phyloP scores from a whole-genome alignment of 2,329 filamentous ascomycete species.

The Paracorniculantispora psalliotae region DNA sequence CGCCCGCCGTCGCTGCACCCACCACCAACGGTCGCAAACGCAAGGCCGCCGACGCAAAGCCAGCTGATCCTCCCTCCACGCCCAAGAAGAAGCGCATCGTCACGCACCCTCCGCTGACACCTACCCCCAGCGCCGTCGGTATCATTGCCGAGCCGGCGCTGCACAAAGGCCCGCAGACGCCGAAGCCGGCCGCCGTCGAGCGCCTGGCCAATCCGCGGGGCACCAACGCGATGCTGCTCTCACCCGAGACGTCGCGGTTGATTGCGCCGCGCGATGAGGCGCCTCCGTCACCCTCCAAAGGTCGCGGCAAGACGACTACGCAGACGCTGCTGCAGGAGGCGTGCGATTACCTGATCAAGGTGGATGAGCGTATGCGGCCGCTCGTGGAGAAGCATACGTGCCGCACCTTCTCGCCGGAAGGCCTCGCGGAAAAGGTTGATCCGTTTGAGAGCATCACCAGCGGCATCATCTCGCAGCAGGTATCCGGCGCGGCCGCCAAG shows the following conservation, averaged over 20 bases:
- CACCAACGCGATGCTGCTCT: slow-evolving; percentile 68
- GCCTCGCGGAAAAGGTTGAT: slow-evolving; percentile 78
- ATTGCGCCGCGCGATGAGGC: slow-evolving; percentile 46
- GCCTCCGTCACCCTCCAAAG: slow-evolving; percentile 43
- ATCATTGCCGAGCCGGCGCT: slow-evolving; percentile 31
- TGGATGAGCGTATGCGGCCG: slow-evolving; percentile 66
- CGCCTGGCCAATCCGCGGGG: slow-evolving; percentile 58
- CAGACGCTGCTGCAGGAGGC: slow-evolving; percentile 71
- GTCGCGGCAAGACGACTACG: slow-evolving; percentile 39
- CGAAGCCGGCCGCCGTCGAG: slow-evolving; percentile 37
- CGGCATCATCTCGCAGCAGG: slow-evolving; percentile 94
- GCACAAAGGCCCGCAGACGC: slow-evolving; percentile 28
- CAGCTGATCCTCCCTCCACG: slow-evolving; percentile 22
- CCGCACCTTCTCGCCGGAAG: slow-evolving; percentile 72
- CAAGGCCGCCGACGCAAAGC: slow-evolving; percentile 20
- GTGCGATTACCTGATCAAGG: slow-evolving; percentile 64
- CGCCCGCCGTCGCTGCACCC: slow-evolving; percentile 14
- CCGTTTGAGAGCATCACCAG: slow-evolving; percentile 80
- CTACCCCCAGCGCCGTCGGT: slow-evolving; percentile 40
- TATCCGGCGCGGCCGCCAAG: slow-evolving; percentile 84
- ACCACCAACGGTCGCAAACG: slow-evolving; percentile 28
- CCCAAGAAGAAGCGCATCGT: slow-evolving; percentile 27
- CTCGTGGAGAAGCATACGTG: slow-evolving; percentile 74
- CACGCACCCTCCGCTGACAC: slow-evolving; percentile 37
- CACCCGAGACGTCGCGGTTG: slow-evolving; percentile 62